Evolutionary conservation across 257 asterid species (phyloP).

Genomic region (Solanum gracilifrons): DNA sequence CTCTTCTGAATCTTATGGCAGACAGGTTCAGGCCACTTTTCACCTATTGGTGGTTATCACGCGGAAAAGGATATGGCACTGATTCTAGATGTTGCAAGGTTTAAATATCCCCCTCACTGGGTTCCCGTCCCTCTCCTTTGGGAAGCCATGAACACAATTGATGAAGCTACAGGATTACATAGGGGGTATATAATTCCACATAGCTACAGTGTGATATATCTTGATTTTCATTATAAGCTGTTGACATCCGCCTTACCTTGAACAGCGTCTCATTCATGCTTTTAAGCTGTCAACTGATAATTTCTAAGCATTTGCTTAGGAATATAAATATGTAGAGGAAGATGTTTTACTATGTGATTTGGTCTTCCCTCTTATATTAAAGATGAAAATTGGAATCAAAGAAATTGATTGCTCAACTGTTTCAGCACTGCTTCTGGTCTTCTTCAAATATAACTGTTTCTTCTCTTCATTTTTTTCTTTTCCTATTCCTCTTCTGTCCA

Average conservation of each 20-base stretch:
- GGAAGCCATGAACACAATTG: constrained; percentile 95
- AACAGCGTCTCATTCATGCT: neutral
- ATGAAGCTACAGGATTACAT: constrained; percentile 76
- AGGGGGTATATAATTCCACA: constrained; percentile 55
- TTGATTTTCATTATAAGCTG: neutral
- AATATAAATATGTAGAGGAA: neutral
- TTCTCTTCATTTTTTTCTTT: neutral
- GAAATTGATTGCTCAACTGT: neutral
- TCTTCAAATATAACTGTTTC: neutral
- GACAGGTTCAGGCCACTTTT: constrained; percentile 99
- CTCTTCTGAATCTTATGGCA: constrained; percentile 23
- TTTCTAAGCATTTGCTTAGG: neutral
- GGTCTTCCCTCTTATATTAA: neutral
- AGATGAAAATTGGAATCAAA: neutral
- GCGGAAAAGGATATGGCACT: constrained; percentile 94
- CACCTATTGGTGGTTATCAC: constrained; percentile 98
- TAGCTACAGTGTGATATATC: neutral
- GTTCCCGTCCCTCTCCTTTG: constrained; percentile 91
- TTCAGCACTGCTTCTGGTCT: neutral
- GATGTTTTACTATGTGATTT: neutral
- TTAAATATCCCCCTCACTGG: constrained; percentile 99
- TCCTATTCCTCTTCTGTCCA: neutral
- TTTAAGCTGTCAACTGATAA: neutral
- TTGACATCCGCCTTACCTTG: neutral
- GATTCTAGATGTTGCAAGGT: constrained; percentile 97